Conservation (phyloP, 2,329 filamentous ascomycete genomes). For the Colletotrichum sojae region DNA sequence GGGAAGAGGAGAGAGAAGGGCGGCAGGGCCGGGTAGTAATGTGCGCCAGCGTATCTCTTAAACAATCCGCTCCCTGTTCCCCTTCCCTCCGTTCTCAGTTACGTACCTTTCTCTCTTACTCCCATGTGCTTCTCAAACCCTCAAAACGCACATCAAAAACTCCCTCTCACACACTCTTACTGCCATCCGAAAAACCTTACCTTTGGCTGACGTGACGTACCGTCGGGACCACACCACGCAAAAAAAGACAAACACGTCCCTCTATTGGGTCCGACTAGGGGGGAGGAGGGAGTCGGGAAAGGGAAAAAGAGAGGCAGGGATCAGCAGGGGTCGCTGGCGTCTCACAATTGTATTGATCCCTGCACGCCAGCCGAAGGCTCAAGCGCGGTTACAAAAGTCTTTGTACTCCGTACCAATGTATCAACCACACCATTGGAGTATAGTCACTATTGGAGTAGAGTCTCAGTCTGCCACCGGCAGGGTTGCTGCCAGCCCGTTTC, state of each 20-base stretch:
- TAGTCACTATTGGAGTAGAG: not conserved
- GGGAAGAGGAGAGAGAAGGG: constrained; percentile 3
- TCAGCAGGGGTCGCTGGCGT: constrained; percentile 30
- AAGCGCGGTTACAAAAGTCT: constrained; percentile 22
- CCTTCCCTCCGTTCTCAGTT: not conserved
- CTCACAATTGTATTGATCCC: constrained; percentile 40
- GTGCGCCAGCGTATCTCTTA: constrained; percentile 26
- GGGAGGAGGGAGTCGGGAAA: not conserved
- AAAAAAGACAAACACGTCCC: not conserved
- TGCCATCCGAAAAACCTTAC: constrained; percentile 29
- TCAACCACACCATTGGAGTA: not conserved
- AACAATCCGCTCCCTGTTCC: constrained; percentile 14
- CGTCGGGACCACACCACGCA: constrained; percentile 20
- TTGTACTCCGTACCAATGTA: not conserved
- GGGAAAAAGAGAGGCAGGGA: constrained; percentile 16
- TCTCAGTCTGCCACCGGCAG: constrained; percentile 15
- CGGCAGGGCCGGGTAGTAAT: not conserved
- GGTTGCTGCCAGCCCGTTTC: constrained; percentile 30
- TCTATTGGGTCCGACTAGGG: not conserved
- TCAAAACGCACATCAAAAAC: constrained; percentile 5
- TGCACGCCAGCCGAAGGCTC: constrained; percentile 39
- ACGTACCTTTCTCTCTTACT: constrained; percentile 14
- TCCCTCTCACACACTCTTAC: constrained; percentile 10
- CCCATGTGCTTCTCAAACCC: not conserved
- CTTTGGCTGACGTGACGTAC: constrained; percentile 35